Evolutionary conservation across 805 yeast genomes (phyloP), one percentile per base, ranked within the genome.

Genomic region (Candida sithepensis): DNA sequence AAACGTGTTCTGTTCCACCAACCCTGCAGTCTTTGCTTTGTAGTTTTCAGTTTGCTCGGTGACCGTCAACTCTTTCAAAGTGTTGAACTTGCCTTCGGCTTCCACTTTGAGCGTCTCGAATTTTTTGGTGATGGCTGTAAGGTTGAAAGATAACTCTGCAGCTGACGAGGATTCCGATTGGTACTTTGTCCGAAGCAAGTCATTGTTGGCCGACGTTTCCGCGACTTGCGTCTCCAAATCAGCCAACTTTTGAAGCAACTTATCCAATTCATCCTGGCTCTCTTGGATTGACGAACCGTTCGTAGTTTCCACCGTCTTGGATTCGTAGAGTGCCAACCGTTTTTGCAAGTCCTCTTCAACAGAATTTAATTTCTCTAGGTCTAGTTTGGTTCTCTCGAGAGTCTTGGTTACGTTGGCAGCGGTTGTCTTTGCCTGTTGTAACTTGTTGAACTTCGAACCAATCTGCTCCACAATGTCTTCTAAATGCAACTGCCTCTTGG

Each of bases 141-240:
- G 34, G 6, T 37, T 26, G 3, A 60, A 55, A 1, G 79, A 69
- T 41, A 62, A 49, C 34, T 72, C 76, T 0, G 79, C 79, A 3
- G 82, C 82, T n/a, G 52, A 44, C 1, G 78, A 66, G 0, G 83
- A 77, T 7, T 58, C 58, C 4, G 49, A 42, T 57, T 78, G 84
- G 53, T 79, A 79, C n/a, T 61, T 46, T 1, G 50, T 36, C 48
- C 84, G 60, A 24, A 74, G 53, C 4, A 44, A 47, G 16, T 60
- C 63, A 23, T 67, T 72, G 23, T 48, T 42, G 1, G 39, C 22
- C 16, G 59, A 43, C 24, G 61, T 46, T 1, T 42, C 40, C 14
- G 56, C 51, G 13, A 60, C 30, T 42, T 56, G 43, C 1, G 30
- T 12, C 21, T 59, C 58, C 26, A 59, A 32, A 26, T 6, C 21